Percentiles rank a stretch among this genome's conserved stretches.
These are phyloP conservation scores for Fraxinus pennsylvanica DNA, from an alignment of 257 asterid genomes.

Conservation along the genomic window DNA sequence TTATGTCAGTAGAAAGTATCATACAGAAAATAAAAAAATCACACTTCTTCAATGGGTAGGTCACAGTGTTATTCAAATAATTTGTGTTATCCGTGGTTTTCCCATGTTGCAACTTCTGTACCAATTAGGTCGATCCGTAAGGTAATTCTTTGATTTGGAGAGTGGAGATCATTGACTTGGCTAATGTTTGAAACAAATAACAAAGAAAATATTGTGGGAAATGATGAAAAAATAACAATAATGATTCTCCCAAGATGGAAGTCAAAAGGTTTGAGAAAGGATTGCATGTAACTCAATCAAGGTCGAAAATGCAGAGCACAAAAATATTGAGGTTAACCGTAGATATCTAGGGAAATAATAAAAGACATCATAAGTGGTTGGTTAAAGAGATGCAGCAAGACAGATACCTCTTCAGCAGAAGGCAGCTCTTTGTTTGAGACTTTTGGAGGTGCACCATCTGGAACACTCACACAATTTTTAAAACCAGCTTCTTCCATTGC, in stretches of 20 bases:
- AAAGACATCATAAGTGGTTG: neutral
- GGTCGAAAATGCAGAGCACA: neutral
- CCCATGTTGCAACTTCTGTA: too few species aligned
- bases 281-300: constrained; percentile 1
- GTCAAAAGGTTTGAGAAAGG: constrained; percentile 4
- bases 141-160: too few species aligned
- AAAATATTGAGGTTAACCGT: neutral
- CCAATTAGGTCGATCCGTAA: too few species aligned
- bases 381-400: neutral
- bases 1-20: too few species aligned
- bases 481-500: constrained; percentile 99
- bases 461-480: constrained; percentile 90
- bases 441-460: constrained; percentile 92
- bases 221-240: constrained; percentile 4
- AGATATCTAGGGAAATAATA: neutral
- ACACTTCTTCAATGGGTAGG: too few species aligned
- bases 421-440: constrained; percentile 75
- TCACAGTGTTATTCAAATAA: too few species aligned
- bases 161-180: neutral
- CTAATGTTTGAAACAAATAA: constrained; percentile 15
- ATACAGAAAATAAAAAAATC: too few species aligned
- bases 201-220: neutral
- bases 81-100: too few species aligned
- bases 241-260: constrained; percentile 2
- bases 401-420: constrained; percentile 59